Conservation (phyloP, 371 early-diverging fungal species). For the Capillidium rhysosporum region DNA sequence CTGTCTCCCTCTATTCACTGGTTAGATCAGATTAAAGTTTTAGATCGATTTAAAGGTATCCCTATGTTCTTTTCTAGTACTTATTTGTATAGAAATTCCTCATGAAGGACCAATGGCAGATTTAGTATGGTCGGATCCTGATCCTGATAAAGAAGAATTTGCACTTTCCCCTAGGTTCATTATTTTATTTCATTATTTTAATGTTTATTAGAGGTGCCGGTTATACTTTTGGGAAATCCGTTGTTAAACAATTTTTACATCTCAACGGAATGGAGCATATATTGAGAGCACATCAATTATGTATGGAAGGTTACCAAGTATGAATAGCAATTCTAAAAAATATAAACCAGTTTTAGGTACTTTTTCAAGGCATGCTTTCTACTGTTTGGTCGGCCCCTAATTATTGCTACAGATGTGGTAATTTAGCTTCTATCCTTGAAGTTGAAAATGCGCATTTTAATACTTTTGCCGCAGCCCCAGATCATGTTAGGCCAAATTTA, state of each 20-base stretch:
- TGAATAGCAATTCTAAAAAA: slow-evolving; percentile 9
- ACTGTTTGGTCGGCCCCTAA: slow-evolving; percentile 83
- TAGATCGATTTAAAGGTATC: slow-evolving; percentile 74
- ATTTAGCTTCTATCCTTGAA: slow-evolving; percentile 83
- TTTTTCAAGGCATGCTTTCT: slow-evolving; percentile 68
- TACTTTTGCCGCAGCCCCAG: slow-evolving; percentile 79
- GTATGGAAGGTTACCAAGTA: slow-evolving; percentile 87
- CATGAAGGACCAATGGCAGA: slow-evolving; percentile 98
- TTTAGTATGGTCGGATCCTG: slow-evolving; percentile 97
- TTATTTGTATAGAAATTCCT: slow-evolving; percentile 55
- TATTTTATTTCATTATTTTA: not conserved
- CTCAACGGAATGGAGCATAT: slow-evolving; percentile 76
- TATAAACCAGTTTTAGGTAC: slow-evolving; percentile 18
- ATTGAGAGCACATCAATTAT: slow-evolving; percentile 87
- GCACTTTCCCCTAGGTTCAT: slow-evolving; percentile 57
- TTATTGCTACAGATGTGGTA: slow-evolving; percentile 94
- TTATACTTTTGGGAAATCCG: slow-evolving; percentile 73
- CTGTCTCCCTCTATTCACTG: slow-evolving; percentile 80
- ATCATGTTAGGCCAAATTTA: slow-evolving; percentile 28
- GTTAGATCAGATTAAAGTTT: slow-evolving; percentile 76
- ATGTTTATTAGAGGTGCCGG: slow-evolving; percentile 59
- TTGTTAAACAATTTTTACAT: slow-evolving; percentile 66
- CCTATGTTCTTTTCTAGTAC: slow-evolving; percentile 3
- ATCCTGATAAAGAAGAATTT: slow-evolving; percentile 58
- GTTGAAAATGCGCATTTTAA: slow-evolving; percentile 72